Percentiles rank a stretch among this genome's conserved stretches.
These are phyloP conservation scores for Grammothele lineata DNA, from an alignment of 768 basidiomycete genomes.

Conservation along the genomic window DNA sequence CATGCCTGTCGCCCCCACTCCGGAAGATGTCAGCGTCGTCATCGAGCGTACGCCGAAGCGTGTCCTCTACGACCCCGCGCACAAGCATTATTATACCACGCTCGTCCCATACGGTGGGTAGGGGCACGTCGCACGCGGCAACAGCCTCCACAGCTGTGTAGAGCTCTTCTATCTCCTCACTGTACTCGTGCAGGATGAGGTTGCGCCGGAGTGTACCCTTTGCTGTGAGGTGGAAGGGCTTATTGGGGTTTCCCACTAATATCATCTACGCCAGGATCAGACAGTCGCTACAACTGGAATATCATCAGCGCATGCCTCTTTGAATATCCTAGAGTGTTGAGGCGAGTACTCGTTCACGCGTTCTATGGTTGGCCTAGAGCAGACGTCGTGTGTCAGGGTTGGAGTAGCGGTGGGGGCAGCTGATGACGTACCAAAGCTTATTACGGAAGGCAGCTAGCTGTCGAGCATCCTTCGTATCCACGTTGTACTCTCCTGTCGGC, in stretches of 20 bases:
- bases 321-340: conserved; percentile 44
- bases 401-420: too few species aligned
- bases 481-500: conserved; percentile 22
- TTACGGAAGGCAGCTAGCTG: conserved; percentile 31
- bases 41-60: conserved; percentile 24
- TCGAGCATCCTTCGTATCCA: conserved; percentile 28
- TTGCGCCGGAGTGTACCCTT: conserved; percentile 29
- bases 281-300: neutral
- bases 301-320: conserved; percentile 31
- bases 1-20: conserved; percentile 37
- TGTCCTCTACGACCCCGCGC: conserved; percentile 28
- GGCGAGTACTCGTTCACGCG: conserved; percentile 39
- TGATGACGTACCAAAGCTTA: conserved; percentile 28
- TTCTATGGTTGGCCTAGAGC: conserved; percentile 32
- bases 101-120: conserved; percentile 26
- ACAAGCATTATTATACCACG: conserved; percentile 27
- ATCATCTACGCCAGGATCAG: conserved; percentile 26
- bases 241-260: conserved; percentile 24
- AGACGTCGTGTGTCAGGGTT: too few species aligned
- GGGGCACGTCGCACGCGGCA: conserved; percentile 26
- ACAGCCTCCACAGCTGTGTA: conserved; percentile 32
- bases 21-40: conserved; percentile 38
- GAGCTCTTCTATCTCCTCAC: conserved; percentile 36
- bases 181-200: conserved; percentile 28
- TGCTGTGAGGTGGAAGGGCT: conserved; percentile 30